Base-by-base conservation (phyloP, 495 filamentous ascomycete species). In the Penicillium antarcticum region DNA sequence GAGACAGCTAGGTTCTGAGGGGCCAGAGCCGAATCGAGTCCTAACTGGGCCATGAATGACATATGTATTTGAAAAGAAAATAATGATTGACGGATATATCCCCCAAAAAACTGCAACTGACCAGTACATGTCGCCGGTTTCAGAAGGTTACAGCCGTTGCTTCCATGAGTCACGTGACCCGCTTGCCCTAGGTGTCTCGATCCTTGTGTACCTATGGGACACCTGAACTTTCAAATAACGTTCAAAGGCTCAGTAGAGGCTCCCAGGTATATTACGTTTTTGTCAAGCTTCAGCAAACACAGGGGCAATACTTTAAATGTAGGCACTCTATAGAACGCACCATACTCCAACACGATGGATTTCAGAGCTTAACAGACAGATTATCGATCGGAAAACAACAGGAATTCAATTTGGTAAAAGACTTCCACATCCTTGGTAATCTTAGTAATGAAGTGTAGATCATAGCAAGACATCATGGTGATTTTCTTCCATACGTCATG, bases 121-220 rank as follows among this genome's bases (percentile, higher is more conserved):
- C 42, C 21, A 21, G 11, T 18, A 12, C n/a, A 23, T 41, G 14
- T 54, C 38, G 57, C 57, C 42, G 62, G 16, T 52, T 63, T 61
- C 54, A 48, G 62, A 58, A 65, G 55, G 62, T 66, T 66, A 48
- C 62, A 66, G 16, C 48, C 48, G 42, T 2, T 24, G n/a, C 10
- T 34, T 45, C 48, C 39, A 38, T 29, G 1, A 9, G 16, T 61
- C 62, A 66, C 60, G 57, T 66, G 62, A 44, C 2, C 0, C 0
- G 0, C 2, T 21, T 59, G 56, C 62, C 62, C 55, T 65, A 57
- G 12, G 23, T 52, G n/a, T 44, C 33, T 34, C 47, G 5, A 7
- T 9, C 32, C 18, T 35, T 34, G 31, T 36, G 36, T 37, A 17
- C 29, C 14, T 37, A 16, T 33, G 26, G 36, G 4, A 16, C 32